Percentiles rank a stretch among this genome's conserved stretches.
phyloP scores from a whole-genome alignment of 352 stramenopile species.

The Elongisporangium prolatum region DNA sequence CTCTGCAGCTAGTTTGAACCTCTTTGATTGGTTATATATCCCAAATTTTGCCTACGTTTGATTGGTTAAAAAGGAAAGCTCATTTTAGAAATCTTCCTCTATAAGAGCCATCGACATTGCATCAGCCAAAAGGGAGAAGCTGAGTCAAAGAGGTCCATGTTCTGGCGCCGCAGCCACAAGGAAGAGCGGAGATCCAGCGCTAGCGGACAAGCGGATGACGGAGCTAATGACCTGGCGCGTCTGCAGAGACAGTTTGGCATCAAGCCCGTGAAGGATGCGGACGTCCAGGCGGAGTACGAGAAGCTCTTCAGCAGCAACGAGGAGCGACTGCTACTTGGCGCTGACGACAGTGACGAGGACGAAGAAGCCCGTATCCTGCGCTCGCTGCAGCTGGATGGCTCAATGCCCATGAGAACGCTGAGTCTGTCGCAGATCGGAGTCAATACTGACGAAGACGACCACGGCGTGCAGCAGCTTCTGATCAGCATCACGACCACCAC shows the following conservation, averaged over 20 bases:
- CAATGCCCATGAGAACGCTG: not conserved
- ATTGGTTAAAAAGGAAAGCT: not conserved
- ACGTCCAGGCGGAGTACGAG: conserved; percentile 64
- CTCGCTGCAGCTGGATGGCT: conserved; percentile 34
- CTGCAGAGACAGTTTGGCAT: conserved; percentile 80
- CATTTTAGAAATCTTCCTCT: not conserved
- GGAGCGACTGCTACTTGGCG: conserved; percentile 30
- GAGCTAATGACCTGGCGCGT: conserved; percentile 40
- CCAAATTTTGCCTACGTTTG: not conserved
- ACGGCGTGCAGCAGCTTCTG: not conserved
- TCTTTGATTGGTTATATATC: not conserved
- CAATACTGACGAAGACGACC: conserved; percentile 15
- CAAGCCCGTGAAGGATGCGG: conserved; percentile 54
- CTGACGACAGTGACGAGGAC: conserved; percentile 25
- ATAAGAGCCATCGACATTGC: not conserved
- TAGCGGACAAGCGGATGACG: conserved; percentile 7
- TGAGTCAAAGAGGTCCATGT: conserved; percentile 31
- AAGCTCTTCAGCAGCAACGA: conserved; percentile 46
- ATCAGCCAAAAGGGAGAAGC: not conserved
- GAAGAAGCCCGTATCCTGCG: conserved; percentile 62
- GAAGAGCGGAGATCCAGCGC: conserved; percentile 10
- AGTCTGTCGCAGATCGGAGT: conserved; percentile 17
- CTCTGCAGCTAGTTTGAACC: not conserved
- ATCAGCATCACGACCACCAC: not conserved
- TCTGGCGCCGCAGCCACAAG: conserved; percentile 48